A percentile compares a stretch with the other conserved stretches of the same genome.
Evolutionary conservation across 306 rosid species (phyloP).

Genomic region (Lathyrus sativus): DNA sequence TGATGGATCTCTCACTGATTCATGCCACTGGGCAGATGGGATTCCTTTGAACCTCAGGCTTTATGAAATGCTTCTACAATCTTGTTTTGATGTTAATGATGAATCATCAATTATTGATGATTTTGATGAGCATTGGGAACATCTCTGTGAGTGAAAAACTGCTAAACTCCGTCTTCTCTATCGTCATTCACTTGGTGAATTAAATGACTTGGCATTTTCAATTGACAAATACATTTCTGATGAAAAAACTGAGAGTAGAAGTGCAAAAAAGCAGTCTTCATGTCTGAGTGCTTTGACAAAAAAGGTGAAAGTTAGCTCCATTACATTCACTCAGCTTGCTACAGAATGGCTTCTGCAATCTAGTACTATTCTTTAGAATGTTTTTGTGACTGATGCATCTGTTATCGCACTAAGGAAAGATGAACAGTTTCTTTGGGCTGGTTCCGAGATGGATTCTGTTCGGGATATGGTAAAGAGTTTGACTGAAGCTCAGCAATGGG

Average conservation of each 20-base stretch:
- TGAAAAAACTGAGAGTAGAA: too few relatives aligned
- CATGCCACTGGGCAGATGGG: constrained; percentile 99
- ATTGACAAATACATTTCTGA: too few relatives aligned
- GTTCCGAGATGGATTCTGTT: constrained; percentile 89
- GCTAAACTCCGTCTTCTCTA: too few relatives aligned
- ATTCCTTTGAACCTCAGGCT: constrained; percentile 87
- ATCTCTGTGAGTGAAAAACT: too few relatives aligned
- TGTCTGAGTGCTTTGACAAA: too few relatives aligned
- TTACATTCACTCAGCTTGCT: constrained; percentile 69
- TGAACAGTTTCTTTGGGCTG: constrained; percentile 97
- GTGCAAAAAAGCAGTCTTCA: too few relatives aligned
- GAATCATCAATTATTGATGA: constrained; percentile 83
- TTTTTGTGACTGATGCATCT: constrained; percentile 64
- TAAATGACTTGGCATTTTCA: too few relatives aligned
- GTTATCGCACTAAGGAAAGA: constrained; percentile 64
- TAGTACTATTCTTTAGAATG: constrained; percentile 55
- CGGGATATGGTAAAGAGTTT: constrained; percentile 65
- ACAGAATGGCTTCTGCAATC: constrained; percentile 67
- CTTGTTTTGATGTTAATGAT: constrained; percentile 80
- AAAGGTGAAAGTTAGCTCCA: too few relatives aligned
- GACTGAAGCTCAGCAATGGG: constrained; percentile 77
- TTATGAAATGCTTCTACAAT: constrained; percentile 81
- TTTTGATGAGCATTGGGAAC: constrained; percentile 85
- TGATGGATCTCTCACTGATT: constrained; percentile 74
- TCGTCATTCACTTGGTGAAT: too few relatives aligned